These are phyloP conservation scores for Wickerhamiella infanticola DNA, from an alignment of 1,139 yeast species.

Conservation along the genomic window DNA sequence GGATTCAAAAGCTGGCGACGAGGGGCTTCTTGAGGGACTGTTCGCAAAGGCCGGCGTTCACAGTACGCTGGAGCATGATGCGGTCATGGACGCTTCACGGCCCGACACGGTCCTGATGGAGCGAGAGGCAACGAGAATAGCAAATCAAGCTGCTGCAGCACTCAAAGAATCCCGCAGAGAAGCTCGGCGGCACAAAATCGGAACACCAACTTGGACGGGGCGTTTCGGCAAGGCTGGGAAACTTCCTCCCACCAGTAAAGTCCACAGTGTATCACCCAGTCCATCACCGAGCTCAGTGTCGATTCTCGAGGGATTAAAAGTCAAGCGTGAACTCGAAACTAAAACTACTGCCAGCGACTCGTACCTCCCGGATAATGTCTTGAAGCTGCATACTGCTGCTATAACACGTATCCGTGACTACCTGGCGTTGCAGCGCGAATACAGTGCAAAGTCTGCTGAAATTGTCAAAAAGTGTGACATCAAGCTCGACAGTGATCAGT, in stretches of 20 bases:
- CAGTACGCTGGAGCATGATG: conserved; percentile 65
- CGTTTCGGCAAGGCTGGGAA: conserved; percentile 73
- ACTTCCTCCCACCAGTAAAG: conserved; percentile 6
- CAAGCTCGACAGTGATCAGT: conserved; percentile 35
- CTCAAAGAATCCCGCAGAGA: conserved; percentile 49
- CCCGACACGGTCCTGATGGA: conserved; percentile 46
- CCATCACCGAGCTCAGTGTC: conserved; percentile 14
- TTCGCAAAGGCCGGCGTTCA: conserved; percentile 62
- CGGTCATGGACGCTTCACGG: conserved; percentile 43
- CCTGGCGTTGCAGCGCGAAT: conserved; percentile 19
- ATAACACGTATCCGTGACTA: conserved; percentile 21
- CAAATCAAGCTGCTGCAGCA: conserved; percentile 62
- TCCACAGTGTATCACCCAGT: not conserved
- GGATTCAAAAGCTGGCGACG: conserved; percentile 23
- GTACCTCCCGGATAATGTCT: conserved; percentile 6
- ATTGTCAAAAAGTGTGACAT: conserved; percentile 39
- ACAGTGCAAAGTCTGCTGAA: conserved; percentile 32
- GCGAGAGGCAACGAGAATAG: conserved; percentile 62
- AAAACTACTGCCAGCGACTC: conserved; percentile 13
- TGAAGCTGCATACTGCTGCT: conserved; percentile 14
- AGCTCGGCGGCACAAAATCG: conserved; percentile 51
- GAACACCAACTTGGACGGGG: conserved; percentile 96
- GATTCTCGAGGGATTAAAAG: conserved; percentile 17
- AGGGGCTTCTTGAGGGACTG: conserved; percentile 56
- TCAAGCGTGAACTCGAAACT: conserved; percentile 19